Conservation (phyloP, 2,329 filamentous ascomycete species). For the Ramichloridium luteum region DNA sequence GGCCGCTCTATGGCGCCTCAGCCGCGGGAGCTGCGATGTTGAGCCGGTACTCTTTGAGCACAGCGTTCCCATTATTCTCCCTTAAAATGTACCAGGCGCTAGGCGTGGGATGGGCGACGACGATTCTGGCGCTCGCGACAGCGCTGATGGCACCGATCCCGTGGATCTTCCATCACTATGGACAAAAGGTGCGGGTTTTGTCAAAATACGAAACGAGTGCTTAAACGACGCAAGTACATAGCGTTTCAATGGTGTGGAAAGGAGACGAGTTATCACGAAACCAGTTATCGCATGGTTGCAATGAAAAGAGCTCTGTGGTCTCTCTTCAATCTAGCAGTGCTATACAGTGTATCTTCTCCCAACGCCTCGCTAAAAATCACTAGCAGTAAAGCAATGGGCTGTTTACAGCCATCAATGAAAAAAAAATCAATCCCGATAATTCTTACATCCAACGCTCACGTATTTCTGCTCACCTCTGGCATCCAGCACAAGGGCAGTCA, state of each 20-base stretch:
- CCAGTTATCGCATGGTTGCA: no score
- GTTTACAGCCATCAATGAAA: no score
- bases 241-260: no score
- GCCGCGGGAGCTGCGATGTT: slow-evolving; percentile 24
- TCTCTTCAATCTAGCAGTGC: no score
- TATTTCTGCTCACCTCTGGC: slow-evolving; percentile 29
- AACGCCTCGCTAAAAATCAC: slow-evolving; percentile 1
- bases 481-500: slow-evolving; percentile 69
- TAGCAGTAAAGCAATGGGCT: no score
- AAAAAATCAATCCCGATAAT: slow-evolving; percentile 18
- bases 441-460: slow-evolving; percentile 31
- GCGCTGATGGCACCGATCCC: slow-evolving; percentile 23
- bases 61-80: slow-evolving; percentile 29
- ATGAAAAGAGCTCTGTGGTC: no score
- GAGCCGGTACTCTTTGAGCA: slow-evolving; percentile 23
- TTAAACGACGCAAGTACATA: no score
- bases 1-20: slow-evolving; percentile 28
- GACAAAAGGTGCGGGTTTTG: background rate
- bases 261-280: no score
- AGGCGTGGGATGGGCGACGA: slow-evolving; percentile 32
- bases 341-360: background rate
- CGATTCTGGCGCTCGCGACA: slow-evolving; percentile 26
- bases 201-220: slow-evolving; percentile 11
- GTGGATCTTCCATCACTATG: slow-evolving; percentile 15
- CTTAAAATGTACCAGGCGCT: slow-evolving; percentile 28